Conservation (phyloP, 306 rosid genomes). For the Vachellia collinsii region DNA sequence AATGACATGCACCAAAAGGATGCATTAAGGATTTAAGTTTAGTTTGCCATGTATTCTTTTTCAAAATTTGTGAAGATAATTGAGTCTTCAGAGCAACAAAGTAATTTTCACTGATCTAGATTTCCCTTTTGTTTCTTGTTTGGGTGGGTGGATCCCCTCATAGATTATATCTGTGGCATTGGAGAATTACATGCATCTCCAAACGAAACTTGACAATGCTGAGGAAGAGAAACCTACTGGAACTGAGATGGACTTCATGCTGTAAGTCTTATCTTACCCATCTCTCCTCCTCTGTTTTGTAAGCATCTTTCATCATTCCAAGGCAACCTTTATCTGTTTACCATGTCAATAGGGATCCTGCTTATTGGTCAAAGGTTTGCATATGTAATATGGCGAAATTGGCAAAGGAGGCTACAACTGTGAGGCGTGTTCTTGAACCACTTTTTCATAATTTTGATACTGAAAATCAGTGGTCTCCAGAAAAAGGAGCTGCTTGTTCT, state of each 20-base stretch:
- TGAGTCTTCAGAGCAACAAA: conserved; percentile 31
- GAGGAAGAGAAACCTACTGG: conserved; percentile 51
- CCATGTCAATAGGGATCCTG: conserved; percentile 71
- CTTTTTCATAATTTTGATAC: conserved; percentile 85
- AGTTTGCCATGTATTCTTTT: conserved; percentile 21
- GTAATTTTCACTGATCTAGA: conserved; percentile 25
- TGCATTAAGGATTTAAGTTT: conserved; percentile 30
- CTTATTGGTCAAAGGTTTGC: conserved; percentile 93
- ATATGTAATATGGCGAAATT: conserved; percentile 75
- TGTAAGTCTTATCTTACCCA: conserved; percentile 52
- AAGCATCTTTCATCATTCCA: conserved; percentile 32
- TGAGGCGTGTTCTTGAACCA: conserved; percentile 90
- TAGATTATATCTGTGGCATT: conserved; percentile 87
- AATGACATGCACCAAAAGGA: conserved; percentile 31
- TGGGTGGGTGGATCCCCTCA: conserved; percentile 41
- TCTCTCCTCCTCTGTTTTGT: conserved; percentile 31
- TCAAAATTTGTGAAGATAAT: conserved; percentile 16
- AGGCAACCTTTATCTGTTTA: conserved; percentile 35
- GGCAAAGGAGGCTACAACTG: conserved; percentile 92
- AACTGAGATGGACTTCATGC: conserved; percentile 52
- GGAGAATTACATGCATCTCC: conserved; percentile 74
- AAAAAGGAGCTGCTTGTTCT: conserved; percentile 71
- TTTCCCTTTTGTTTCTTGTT: conserved; percentile 34
- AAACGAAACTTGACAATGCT: conserved; percentile 39
- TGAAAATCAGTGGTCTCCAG: conserved; percentile 80